These are phyloP conservation scores for Curvularia hawaiiensis DNA, from an alignment of 2,329 filamentous ascomycete genomes.

Conservation along the genomic window DNA sequence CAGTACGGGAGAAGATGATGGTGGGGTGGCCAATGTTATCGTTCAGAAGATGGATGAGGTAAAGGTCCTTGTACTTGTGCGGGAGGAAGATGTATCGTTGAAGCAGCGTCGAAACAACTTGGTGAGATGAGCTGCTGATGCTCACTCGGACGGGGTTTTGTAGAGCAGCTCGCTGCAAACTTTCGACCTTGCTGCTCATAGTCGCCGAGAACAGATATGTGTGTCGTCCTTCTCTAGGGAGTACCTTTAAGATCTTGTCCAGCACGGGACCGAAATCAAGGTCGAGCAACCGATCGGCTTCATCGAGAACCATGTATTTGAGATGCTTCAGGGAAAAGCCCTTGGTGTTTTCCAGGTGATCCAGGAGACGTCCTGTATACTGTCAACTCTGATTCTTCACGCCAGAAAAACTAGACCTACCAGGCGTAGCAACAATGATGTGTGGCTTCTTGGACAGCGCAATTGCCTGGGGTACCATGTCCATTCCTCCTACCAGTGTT, in stretches of 20 bases:
- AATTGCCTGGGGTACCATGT: slow-evolving; percentile 92
- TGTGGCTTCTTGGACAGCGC: slow-evolving; percentile 96
- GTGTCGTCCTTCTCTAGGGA: slow-evolving; percentile 65
- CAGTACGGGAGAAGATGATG: slow-evolving; percentile 91
- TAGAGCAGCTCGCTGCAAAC: slow-evolving; percentile 85
- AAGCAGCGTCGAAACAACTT: slow-evolving; percentile 86
- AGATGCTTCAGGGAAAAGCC: slow-evolving; percentile 84
- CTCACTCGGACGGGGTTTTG: slow-evolving; percentile 83
- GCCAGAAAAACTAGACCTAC: background rate
- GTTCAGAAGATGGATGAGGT: slow-evolving; percentile 84
- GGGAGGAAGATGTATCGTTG: slow-evolving; percentile 83
- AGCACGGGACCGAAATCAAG: slow-evolving; percentile 92
- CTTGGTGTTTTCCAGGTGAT: slow-evolving; percentile 96
- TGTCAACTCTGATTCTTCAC: background rate
- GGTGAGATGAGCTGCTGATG: slow-evolving; percentile 82
- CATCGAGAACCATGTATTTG: slow-evolving; percentile 93
- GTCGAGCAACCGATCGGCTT: slow-evolving; percentile 89
- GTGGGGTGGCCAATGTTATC: slow-evolving; percentile 84
- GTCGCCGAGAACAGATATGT: slow-evolving; percentile 91
- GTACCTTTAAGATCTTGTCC: slow-evolving; percentile 89
- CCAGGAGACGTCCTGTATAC: slow-evolving; percentile 71
- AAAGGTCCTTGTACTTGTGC: slow-evolving; percentile 83
- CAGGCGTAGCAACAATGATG: slow-evolving; percentile 88
- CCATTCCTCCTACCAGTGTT: slow-evolving; percentile 89
- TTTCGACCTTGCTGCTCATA: slow-evolving; percentile 92